Base-by-base conservation (phyloP, 768 basidiomycete genomes). In the Rhodotorula paludigena region DNA sequence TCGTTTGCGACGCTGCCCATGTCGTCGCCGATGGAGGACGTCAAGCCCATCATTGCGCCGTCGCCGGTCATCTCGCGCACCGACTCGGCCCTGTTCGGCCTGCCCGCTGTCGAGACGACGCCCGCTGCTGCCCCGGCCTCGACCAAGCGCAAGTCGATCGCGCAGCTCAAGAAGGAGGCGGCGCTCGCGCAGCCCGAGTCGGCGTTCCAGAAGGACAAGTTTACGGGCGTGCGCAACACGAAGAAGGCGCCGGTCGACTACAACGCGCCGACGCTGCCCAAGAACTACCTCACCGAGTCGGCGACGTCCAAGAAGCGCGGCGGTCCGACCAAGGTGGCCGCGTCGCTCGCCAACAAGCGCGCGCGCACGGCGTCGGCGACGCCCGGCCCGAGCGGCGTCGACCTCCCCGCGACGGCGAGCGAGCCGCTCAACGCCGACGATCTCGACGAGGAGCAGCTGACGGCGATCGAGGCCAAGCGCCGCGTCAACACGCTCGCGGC, bases 401-500 rank as follows among this genome's bases (percentile, higher is more conserved):
- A 56, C 21, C 57, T 63, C 15, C 62, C 61, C 5, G 4, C 11
- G 28, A 55, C 63, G 41, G 38, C 36, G 59, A 21, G 59, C 54
- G 67, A 65, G 30, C 59, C 57, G 25, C 30, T 73, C 44, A 51
- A 63, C 49, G 69, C 63, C 25, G 66, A 64, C 38, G 44, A 72
- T 14, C 42, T 73, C 32, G 65, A 67, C 61, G 66, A 74, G 55
- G 63, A 63, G 23, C 72, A 74, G 60, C 53, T 70, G 25, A 57
- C 87, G 75, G 86, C 86, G 72, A 88, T 89, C 70, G 87, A 85
- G 73, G 83, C 83, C 49, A 92, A 91, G 81, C 84, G 91, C 38
- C 82, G 86, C 15, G 85, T 87, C 79, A 94, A 94, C 73, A 92
- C 91, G 5, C 78, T 91, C 9, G 90, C 91, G 0, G 92, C 92